Percentiles rank a stretch among this genome's conserved stretches.
These are phyloP conservation scores for Botrytis porri DNA, from an alignment of 2,329 filamentous ascomycete species.

Conservation along the genomic window DNA sequence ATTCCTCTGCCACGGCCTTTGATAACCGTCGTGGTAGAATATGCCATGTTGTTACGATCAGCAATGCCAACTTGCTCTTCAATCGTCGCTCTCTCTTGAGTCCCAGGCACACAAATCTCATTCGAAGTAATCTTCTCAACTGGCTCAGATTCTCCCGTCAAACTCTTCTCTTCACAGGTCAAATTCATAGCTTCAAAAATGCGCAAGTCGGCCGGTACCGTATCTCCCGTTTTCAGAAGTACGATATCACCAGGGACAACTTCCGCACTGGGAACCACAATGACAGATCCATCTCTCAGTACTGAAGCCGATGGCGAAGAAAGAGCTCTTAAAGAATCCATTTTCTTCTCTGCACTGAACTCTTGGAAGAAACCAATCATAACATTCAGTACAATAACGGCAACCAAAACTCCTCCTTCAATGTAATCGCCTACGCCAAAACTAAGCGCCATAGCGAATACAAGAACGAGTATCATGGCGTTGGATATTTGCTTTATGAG, in stretches of 20 bases:
- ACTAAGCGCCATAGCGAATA: slow-evolving; percentile 55
- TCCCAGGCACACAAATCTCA: slow-evolving; percentile 40
- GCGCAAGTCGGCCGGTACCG: slow-evolving; percentile 83
- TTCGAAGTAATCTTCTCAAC: slow-evolving; percentile 63
- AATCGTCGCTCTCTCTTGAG: slow-evolving; percentile 40
- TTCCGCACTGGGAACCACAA: slow-evolving; percentile 52
- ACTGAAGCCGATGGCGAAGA: slow-evolving; percentile 50
- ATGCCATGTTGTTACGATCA: slow-evolving; percentile 54
- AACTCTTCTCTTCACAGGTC: slow-evolving; percentile 87
- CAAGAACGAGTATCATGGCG: slow-evolving; percentile 65
- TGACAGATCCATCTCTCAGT: slow-evolving; percentile 49
- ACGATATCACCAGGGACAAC: slow-evolving; percentile 78
- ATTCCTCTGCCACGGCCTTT: slow-evolving; percentile 54
- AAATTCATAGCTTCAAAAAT: slow-evolving; percentile 56
- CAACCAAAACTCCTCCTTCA: slow-evolving; percentile 58
- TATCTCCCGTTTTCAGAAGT: slow-evolving; percentile 88
- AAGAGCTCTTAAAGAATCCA: slow-evolving; percentile 49
- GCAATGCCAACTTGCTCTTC: slow-evolving; percentile 45
- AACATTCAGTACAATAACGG: slow-evolving; percentile 57
- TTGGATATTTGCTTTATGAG: slow-evolving; percentile 65
- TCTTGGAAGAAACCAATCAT: slow-evolving; percentile 56
- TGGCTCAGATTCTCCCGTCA: slow-evolving; percentile 93
- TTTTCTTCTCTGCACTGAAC: slow-evolving; percentile 52
- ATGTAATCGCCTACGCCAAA: slow-evolving; percentile 59
- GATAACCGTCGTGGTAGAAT: slow-evolving; percentile 53